Conservation (phyloP, 2,329 filamentous ascomycete genomes). For the Aspergillus fumigatiaffinis region DNA sequence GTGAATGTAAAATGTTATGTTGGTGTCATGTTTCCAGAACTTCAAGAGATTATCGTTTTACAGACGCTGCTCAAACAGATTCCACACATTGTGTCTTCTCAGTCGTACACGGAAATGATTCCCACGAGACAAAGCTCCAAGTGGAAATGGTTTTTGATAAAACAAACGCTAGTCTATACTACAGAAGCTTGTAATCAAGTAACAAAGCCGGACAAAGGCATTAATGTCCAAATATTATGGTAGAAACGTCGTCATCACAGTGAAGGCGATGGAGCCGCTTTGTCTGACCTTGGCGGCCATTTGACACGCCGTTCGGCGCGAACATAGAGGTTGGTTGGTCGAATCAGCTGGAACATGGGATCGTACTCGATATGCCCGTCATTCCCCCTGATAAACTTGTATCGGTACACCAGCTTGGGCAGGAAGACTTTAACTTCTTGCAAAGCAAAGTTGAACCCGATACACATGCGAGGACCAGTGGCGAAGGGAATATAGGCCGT, state of each 20-base stretch:
- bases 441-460: constrained; percentile 63
- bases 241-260: background rate
- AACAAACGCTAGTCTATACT: background rate
- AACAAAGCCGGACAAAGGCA: background rate
- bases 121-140: background rate
- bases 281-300: constrained; percentile 22
- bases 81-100: background rate
- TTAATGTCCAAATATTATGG: background rate
- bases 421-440: constrained; percentile 57
- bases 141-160: background rate
- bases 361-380: constrained; percentile 44
- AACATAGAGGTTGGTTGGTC: constrained; percentile 19
- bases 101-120: background rate
- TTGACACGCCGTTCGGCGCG: constrained; percentile 17
- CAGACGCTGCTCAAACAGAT: background rate
- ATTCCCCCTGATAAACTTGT: constrained; percentile 51
- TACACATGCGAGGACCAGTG: constrained; percentile 54
- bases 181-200: background rate
- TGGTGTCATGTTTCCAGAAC: background rate
- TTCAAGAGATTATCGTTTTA: background rate
- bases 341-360: constrained; percentile 23
- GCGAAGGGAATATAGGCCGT: constrained; percentile 58
- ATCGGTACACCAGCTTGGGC: constrained; percentile 56
- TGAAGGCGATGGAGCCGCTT: background rate
- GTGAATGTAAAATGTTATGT: background rate